Percentiles rank a stretch among this genome's conserved stretches.
These are phyloP conservation scores for Ophiostoma pallidulum DNA, from an alignment of 2,329 filamentous ascomycete species.

Conservation along the genomic window DNA sequence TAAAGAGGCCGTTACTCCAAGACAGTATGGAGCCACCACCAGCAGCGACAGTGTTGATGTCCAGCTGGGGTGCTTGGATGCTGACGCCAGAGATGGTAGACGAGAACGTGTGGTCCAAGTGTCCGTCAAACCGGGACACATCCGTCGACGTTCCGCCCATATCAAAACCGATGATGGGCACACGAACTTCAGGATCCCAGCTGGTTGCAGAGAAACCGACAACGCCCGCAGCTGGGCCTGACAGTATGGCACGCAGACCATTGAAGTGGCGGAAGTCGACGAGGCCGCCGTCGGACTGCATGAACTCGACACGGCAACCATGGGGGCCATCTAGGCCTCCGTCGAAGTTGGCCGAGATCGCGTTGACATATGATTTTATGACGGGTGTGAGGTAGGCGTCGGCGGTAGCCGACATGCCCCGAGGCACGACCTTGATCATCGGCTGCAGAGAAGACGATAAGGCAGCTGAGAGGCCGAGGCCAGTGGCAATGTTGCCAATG, in stretches of 20 bases:
- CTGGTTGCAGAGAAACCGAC: slow-evolving; percentile 66
- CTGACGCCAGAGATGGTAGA: slow-evolving; percentile 68
- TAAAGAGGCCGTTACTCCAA: slow-evolving; percentile 76
- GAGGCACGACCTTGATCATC: slow-evolving; percentile 59
- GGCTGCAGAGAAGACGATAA: slow-evolving; percentile 12
- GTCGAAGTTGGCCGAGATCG: slow-evolving; percentile 56
- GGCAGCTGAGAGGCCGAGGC: slow-evolving; percentile 10
- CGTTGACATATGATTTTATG: slow-evolving; percentile 60
- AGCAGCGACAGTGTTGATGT: slow-evolving; percentile 90
- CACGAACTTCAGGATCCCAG: slow-evolving; percentile 57
- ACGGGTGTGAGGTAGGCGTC: slow-evolving; percentile 66
- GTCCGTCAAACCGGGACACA: slow-evolving; percentile 28
- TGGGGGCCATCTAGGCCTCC: slow-evolving; percentile 47
- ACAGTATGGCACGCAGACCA: slow-evolving; percentile 49
- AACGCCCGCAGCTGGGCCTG: slow-evolving; percentile 61
- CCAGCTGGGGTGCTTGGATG: slow-evolving; percentile 80
- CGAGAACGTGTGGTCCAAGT: slow-evolving; percentile 60
- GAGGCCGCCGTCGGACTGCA: slow-evolving; percentile 52
- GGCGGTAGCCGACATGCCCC: slow-evolving; percentile 62
- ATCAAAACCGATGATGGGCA: slow-evolving; percentile 64
- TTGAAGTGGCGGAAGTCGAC: slow-evolving; percentile 16
- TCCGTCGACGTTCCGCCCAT: slow-evolving; percentile 32
- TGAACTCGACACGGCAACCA: slow-evolving; percentile 42
- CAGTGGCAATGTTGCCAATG: slow-evolving; percentile 12
- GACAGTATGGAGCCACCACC: slow-evolving; percentile 54